Percentiles rank a stretch among this genome's conserved stretches.
Evolutionary conservation across 345 rosid genomes (phyloP).

Genomic region (Sisymbrium altissimum): DNA sequence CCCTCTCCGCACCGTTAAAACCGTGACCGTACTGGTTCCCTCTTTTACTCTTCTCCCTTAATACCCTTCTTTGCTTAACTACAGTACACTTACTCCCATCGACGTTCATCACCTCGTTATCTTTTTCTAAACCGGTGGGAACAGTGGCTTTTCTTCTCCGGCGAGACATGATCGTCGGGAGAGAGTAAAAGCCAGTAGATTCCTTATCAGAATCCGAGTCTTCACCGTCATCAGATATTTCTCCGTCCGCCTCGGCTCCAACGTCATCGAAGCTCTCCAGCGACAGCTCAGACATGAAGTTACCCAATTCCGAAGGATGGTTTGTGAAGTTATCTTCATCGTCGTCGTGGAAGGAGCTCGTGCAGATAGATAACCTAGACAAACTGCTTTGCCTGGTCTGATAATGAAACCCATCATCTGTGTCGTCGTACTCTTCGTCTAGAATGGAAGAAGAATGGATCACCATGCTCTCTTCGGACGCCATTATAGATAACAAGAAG

Average conservation of each 20-base stretch:
- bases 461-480: conserved; percentile 48
- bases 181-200: conserved; percentile 49
- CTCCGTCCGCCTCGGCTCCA: conserved; percentile 41
- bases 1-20: conserved; percentile 53
- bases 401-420: conserved; percentile 46
- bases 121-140: background rate
- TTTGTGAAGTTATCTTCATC: conserved; percentile 20
- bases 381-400: conserved; percentile 45
- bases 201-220: conserved; percentile 63
- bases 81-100: conserved; percentile 35
- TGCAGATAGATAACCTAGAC: conserved; percentile 72
- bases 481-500: conserved; percentile 34
- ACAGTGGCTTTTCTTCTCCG: conserved; percentile 35
- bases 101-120: conserved; percentile 27
- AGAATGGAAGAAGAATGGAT: conserved; percentile 28
- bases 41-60: conserved; percentile 63
- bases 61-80: conserved; percentile 32
- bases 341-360: conserved; percentile 56
- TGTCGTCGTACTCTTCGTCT: conserved; percentile 56
- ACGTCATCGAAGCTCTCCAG: conserved; percentile 52
- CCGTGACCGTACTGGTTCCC: conserved; percentile 57
- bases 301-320: background rate
- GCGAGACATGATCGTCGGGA: conserved; percentile 54
- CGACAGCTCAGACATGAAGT: conserved; percentile 51
- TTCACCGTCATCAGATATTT: conserved; percentile 52